A percentile compares a stretch with the other conserved stretches of the same genome.
Evolutionary conservation across 2,329 filamentous ascomycete species (phyloP).

Genomic region (Elsinoe perseae): DNA sequence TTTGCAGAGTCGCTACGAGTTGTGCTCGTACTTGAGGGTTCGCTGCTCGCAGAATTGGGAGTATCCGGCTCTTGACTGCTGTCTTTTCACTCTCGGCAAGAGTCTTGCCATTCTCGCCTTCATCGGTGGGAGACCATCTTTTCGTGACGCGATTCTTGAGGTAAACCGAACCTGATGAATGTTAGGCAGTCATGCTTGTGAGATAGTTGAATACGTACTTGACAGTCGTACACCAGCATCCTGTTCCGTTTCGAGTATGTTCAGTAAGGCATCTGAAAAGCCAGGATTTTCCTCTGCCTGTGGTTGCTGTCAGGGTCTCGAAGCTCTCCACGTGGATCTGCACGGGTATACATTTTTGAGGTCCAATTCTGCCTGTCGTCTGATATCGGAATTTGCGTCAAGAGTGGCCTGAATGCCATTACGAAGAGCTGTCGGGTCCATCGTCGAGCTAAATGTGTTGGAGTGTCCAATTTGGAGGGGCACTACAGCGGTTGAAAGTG

Average conservation of each 20-base stretch:
- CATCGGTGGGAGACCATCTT: conserved; percentile 75
- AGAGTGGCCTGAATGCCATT: conserved; percentile 71
- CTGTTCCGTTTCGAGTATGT: conserved; percentile 83
- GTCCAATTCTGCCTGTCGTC: conserved; percentile 70
- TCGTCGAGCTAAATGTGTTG: conserved; percentile 31
- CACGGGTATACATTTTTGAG: conserved; percentile 62
- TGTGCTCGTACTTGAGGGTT: conserved; percentile 74
- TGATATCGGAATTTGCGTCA: conserved; percentile 63
- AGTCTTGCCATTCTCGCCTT: conserved; percentile 50
- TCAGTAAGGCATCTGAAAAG: conserved; percentile 83
- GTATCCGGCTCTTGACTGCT: conserved; percentile 75
- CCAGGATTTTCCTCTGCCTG: conserved; percentile 85
- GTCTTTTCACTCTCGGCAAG: conserved; percentile 80
- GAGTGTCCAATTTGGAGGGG: background rate
- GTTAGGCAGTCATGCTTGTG: conserved; percentile 23
- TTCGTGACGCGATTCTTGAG: conserved; percentile 95
- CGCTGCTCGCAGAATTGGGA: conserved; percentile 78
- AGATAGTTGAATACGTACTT: conserved; percentile 49
- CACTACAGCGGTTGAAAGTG: conserved; percentile 2
- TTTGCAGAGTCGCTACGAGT: conserved; percentile 87
- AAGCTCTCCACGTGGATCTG: background rate
- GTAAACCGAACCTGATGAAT: conserved; percentile 74
- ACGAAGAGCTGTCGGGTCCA: conserved; percentile 69
- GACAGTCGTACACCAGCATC: conserved; percentile 77
- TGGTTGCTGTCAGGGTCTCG: conserved; percentile 12